phyloP scores from a whole-genome alignment of 2,329 filamentous ascomycete genomes.

The Dactylella cylindrospora region DNA sequence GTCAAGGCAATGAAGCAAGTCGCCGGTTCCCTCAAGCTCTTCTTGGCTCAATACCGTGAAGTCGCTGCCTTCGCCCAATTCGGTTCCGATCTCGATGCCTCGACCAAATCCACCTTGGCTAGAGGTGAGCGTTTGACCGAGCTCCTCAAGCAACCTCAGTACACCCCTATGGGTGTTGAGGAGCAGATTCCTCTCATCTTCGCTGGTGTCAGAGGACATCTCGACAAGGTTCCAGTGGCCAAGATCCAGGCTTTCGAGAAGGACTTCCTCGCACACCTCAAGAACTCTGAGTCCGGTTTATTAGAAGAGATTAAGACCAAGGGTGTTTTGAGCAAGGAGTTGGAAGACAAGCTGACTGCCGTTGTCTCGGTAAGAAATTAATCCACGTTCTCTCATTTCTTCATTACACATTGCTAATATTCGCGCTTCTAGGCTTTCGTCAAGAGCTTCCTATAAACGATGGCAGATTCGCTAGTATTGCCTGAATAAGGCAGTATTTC shows the following conservation, averaged over 20 bases:
- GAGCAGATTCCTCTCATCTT: slow-evolving; percentile 99
- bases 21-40: slow-evolving; percentile 98
- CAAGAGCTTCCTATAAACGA: slow-evolving; percentile 46
- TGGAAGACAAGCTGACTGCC: slow-evolving; percentile 79
- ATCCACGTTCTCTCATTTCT: not conserved
- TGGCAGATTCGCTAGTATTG: too few relatives aligned
- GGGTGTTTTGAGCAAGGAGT: slow-evolving; percentile 91
- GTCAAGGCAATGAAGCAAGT: slow-evolving; percentile 99
- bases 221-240: slow-evolving; percentile 82
- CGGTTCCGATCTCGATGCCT: slow-evolving; percentile 98
- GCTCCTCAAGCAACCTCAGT: slow-evolving; percentile 78
- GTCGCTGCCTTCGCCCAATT: slow-evolving; percentile 99
- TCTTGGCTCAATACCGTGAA: slow-evolving; percentile 99
- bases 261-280: slow-evolving; percentile 90
- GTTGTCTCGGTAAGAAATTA: slow-evolving; percentile 56
- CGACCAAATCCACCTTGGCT: slow-evolving; percentile 96
- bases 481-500: too few relatives aligned
- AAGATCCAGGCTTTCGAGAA: slow-evolving; percentile 91
- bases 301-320: slow-evolving; percentile 89
- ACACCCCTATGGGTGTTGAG: slow-evolving; percentile 96
- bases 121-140: slow-evolving; percentile 92
- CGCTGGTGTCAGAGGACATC: slow-evolving; percentile 96
- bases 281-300: slow-evolving; percentile 82
- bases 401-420: slow-evolving; percentile 2
- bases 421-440: slow-evolving; percentile 44